phyloP scores from a whole-genome alignment of 202 grass and related monocot genomes.

The Carex sylvatica region DNA sequence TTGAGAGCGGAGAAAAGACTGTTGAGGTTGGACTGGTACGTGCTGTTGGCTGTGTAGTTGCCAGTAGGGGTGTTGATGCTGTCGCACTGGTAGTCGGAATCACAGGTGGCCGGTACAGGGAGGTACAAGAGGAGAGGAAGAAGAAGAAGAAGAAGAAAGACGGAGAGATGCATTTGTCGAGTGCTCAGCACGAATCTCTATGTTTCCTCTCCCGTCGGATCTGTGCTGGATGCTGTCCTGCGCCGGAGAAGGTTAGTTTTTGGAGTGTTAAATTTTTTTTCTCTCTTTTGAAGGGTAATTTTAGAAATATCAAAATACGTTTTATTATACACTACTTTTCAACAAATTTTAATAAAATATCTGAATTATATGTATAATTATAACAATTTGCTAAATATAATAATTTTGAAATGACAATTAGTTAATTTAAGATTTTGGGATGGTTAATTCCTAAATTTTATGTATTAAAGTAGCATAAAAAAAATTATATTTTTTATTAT shows the following conservation, averaged over 20 bases:
- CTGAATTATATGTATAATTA: too few species aligned
- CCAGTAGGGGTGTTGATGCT: constrained; percentile 26
- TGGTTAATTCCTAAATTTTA: too few species aligned
- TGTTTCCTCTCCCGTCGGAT: not conserved
- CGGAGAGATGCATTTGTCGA: not conserved
- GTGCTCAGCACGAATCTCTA: not conserved
- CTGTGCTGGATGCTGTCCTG: not conserved
- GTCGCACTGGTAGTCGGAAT: constrained; percentile 24
- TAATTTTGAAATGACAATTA: too few species aligned
- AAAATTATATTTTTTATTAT: too few species aligned
- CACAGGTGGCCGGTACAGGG: not conserved
- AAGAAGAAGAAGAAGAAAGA: constrained; percentile 23
- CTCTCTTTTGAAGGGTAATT: too few species aligned
- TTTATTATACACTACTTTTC: too few species aligned
- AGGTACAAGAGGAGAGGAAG: not conserved
- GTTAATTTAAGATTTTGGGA: too few species aligned
- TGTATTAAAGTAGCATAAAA: too few species aligned
- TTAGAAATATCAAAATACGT: too few species aligned
- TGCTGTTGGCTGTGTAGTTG: constrained; percentile 42
- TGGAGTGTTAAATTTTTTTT: too few species aligned
- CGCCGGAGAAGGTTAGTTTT: not conserved
- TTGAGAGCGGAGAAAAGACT: constrained; percentile 32
- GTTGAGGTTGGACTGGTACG: constrained; percentile 49
- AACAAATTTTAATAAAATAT: too few species aligned
- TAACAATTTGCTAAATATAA: too few species aligned